These are phyloP conservation scores for Xylaria digitata DNA, from an alignment of 2,329 filamentous ascomycete genomes.

Conservation along the genomic window DNA sequence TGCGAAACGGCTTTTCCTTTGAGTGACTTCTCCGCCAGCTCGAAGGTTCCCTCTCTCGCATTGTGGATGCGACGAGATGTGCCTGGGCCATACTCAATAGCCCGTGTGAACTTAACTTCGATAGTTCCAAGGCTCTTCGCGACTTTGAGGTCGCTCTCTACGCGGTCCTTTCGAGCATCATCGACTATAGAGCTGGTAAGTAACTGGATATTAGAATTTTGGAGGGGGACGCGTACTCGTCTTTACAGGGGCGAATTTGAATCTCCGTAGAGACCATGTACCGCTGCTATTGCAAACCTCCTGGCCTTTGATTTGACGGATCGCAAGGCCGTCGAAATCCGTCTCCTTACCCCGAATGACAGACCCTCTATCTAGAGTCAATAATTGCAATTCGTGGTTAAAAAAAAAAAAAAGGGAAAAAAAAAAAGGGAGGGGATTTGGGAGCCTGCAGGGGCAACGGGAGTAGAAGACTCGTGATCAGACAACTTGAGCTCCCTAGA, in stretches of 20 bases:
- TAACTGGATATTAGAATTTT: not conserved
- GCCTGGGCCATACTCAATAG: slow-evolving; percentile 10
- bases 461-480: no score
- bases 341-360: slow-evolving; percentile 1
- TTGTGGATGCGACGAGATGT: not conserved
- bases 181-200: slow-evolving; percentile 39
- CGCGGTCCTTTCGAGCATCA: slow-evolving; percentile 41
- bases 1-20: slow-evolving; percentile 52
- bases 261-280: slow-evolving; percentile 33
- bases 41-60: slow-evolving; percentile 13
- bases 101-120: slow-evolving; percentile 40
- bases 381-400: no score
- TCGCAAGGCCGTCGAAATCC: not conserved
- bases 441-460: no score
- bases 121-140: slow-evolving; percentile 47
- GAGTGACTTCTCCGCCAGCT: slow-evolving; percentile 51
- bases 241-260: slow-evolving; percentile 47
- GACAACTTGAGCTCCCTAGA: no score
- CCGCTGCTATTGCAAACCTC: not conserved
- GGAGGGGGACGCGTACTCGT: slow-evolving; percentile 39
- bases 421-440: no score
- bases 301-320: slow-evolving; percentile 10
- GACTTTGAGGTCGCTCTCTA: slow-evolving; percentile 43
- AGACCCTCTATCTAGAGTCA: no score
- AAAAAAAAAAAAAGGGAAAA: no score